These are phyloP conservation scores for Cucurbita ficifolia DNA, from an alignment of 306 rosid species.

Conservation along the genomic window DNA sequence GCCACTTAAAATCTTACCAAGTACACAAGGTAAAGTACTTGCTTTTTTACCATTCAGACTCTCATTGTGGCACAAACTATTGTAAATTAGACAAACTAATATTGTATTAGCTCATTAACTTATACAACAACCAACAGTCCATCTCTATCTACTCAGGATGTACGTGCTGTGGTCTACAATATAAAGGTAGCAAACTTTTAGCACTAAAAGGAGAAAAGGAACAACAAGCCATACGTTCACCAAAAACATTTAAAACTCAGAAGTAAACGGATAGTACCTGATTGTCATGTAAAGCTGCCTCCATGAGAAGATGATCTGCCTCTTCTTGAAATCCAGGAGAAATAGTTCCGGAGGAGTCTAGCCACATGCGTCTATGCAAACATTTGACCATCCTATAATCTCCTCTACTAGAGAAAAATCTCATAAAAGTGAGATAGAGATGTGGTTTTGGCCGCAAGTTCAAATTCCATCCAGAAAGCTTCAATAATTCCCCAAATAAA, in stretches of 20 bases:
- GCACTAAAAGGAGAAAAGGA: not conserved
- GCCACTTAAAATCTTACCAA: not conserved
- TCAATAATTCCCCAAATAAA: conserved; percentile 66
- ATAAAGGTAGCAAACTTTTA: not conserved
- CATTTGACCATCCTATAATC: conserved; percentile 41
- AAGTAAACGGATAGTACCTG: conserved; percentile 29
- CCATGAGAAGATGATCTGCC: conserved; percentile 86
- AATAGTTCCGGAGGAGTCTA: conserved; percentile 59
- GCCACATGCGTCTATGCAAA: conserved; percentile 53
- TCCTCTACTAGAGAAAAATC: conserved; percentile 50
- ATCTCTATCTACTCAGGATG: not conserved
- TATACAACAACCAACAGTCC: not conserved
- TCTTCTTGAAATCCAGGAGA: conserved; percentile 39
- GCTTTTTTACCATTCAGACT: not conserved
- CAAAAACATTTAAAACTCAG: not conserved
- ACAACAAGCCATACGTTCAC: not conserved
- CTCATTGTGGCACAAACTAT: not conserved
- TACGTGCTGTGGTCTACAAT: not conserved
- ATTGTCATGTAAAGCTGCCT: conserved; percentile 55
- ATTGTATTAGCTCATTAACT: not conserved
- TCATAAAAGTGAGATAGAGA: conserved; percentile 81
- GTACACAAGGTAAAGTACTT: not conserved
- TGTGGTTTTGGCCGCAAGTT: conserved; percentile 74
- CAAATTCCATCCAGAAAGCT: conserved; percentile 42
- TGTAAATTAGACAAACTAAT: not conserved